Evolutionary conservation across 345 rosid genomes (phyloP).

Genomic region (Jatropha curcas): DNA sequence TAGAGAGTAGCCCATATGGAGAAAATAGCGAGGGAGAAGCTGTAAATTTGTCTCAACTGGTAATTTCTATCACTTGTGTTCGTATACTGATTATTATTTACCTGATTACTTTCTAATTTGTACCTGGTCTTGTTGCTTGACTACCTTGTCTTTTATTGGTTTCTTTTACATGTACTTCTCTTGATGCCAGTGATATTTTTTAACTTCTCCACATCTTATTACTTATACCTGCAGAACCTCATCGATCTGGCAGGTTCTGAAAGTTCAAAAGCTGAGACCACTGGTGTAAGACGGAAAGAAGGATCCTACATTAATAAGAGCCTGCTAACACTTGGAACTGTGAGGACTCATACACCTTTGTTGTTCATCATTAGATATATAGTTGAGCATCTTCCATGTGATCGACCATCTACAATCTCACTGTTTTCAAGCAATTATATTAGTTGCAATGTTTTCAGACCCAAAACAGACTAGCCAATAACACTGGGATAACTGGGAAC

Average conservation of each 20-base stretch:
- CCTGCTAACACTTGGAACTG: slow-evolving; percentile 96
- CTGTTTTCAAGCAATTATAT: neutral
- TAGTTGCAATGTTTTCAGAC: neutral
- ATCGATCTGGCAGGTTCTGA: slow-evolving; percentile 99
- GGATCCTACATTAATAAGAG: slow-evolving; percentile 99
- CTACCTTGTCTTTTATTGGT: neutral
- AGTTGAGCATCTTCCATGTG: slow-evolving; percentile 3
- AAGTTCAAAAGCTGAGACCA: slow-evolving; percentile 98
- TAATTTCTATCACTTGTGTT: slow-evolving; percentile 46
- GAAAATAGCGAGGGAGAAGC: slow-evolving; percentile 81
- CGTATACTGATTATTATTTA: slow-evolving; percentile 22
- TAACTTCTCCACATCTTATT: slow-evolving; percentile 39
- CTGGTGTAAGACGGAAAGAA: slow-evolving; percentile 91
- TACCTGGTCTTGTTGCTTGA: slow-evolving; percentile 1
- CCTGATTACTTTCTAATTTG: slow-evolving; percentile 16
- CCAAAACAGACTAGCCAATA: neutral
- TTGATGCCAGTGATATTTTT: slow-evolving; percentile 11
- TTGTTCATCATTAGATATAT: slow-evolving; percentile 8
- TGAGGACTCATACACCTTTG: slow-evolving; percentile 41
- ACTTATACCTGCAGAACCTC: slow-evolving; percentile 86
- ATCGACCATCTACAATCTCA: neutral
- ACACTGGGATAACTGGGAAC: neutral
- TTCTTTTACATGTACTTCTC: neutral
- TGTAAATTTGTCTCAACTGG: slow-evolving; percentile 94
- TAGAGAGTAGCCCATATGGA: slow-evolving; percentile 88